Evolutionary conservation across 768 basidiomycete species (phyloP).

Genomic region (Cyclocybe aegerita): DNA sequence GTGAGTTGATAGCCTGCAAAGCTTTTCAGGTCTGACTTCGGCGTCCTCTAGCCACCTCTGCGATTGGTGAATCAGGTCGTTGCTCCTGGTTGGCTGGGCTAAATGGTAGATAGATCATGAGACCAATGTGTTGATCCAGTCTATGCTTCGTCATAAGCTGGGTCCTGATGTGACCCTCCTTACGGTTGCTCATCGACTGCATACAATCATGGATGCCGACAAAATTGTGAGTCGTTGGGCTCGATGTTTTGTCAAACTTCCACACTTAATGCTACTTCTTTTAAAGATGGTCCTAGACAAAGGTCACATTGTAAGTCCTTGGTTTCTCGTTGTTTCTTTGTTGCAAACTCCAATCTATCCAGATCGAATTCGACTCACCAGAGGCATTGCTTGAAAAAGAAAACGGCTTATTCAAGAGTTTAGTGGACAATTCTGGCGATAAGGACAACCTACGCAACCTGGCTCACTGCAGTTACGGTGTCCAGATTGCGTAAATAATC

Average conservation of each 20-base stretch:
- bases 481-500: too few relatives aligned
- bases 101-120: constrained; percentile 37
- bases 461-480: too few relatives aligned
- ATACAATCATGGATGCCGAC: constrained; percentile 66
- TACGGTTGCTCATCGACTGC: constrained; percentile 67
- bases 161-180: constrained; percentile 55
- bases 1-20: constrained; percentile 14
- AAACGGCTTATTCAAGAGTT: background rate
- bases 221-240: constrained; percentile 33
- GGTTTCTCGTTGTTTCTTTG: background rate
- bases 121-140: constrained; percentile 67
- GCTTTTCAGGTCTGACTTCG: background rate
- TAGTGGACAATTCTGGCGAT: constrained; percentile 8
- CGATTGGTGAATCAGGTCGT: constrained; percentile 44
- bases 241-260: background rate
- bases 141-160: constrained; percentile 64
- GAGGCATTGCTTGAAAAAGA: background rate
- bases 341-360: background rate
- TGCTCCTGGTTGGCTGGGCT: constrained; percentile 35
- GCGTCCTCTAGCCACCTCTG: constrained; percentile 32
- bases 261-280: background rate
- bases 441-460: background rate
- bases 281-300: constrained; percentile 48
- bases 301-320: constrained; percentile 41
- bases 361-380: constrained; percentile 12